phyloP scores from a whole-genome alignment of 73 alveolate genomes.

The Paraurostyla sp. region DNA sequence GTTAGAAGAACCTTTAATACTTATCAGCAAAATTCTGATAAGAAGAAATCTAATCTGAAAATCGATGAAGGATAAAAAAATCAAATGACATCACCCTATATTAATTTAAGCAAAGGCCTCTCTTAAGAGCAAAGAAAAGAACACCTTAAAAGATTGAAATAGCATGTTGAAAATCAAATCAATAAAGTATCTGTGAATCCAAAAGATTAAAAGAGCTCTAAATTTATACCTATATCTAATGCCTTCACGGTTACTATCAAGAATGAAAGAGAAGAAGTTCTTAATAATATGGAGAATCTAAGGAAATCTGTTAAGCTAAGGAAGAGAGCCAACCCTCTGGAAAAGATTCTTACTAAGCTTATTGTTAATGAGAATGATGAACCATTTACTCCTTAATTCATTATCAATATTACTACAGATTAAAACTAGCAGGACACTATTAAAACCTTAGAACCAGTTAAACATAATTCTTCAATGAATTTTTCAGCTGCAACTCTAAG shows the following conservation, averaged over 20 bases:
- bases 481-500: not conserved
- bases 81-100: slow-evolving; percentile 38
- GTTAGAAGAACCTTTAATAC: slow-evolving; percentile 30
- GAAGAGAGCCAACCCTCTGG: slow-evolving; percentile 66
- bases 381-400: not conserved
- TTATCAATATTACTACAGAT: too few relatives aligned
- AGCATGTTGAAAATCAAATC: not conserved
- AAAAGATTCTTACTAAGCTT: slow-evolving; percentile 34
- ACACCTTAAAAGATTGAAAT: not conserved
- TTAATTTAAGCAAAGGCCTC: not conserved
- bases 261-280: slow-evolving; percentile 33
- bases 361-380: slow-evolving; percentile 3
- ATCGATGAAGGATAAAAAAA: not conserved
- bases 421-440: too few relatives aligned
- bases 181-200: not conserved
- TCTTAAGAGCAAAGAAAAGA: slow-evolving; percentile 30
- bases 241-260: slow-evolving; percentile 48
- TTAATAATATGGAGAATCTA: slow-evolving; percentile 50
- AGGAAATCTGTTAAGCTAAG: slow-evolving; percentile 43
- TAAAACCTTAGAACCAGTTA: too few relatives aligned
- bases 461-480: not conserved
- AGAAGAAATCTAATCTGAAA: not conserved
- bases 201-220: not conserved
- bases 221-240: not conserved
- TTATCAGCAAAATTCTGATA: not conserved